A percentile compares a stretch with the other conserved stretches of the same genome.
Conservation (phyloP, 805 yeast species). For the Lipomyces kockii region DNA sequence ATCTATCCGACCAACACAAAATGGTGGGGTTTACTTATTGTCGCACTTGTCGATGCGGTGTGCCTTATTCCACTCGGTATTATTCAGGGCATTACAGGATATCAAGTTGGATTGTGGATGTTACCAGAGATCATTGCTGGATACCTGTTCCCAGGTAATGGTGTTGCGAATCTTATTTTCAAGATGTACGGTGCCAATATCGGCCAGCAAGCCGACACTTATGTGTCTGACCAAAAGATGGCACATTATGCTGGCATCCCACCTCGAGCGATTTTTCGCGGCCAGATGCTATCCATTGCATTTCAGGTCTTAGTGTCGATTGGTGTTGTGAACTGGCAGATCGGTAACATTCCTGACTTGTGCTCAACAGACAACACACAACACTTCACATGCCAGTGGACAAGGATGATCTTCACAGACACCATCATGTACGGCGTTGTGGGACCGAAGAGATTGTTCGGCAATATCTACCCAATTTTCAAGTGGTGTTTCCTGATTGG, state of each 20-base stretch:
- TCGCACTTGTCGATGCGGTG: conserved; percentile 49
- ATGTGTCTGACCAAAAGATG: conserved; percentile 60
- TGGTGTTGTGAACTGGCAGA: conserved; percentile 52
- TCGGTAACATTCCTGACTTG: conserved; percentile 47
- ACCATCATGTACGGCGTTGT: conserved; percentile 67
- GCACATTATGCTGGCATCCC: conserved; percentile 70
- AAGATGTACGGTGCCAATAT: conserved; percentile 55
- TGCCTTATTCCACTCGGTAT: conserved; percentile 67
- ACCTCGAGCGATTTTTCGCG: conserved; percentile 63
- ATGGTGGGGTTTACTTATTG: conserved; percentile 59
- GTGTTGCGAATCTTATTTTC: conserved; percentile 66
- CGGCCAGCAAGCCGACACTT: conserved; percentile 66
- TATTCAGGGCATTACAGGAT: conserved; percentile 55
- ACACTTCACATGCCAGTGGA: conserved; percentile 54
- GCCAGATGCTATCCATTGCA: conserved; percentile 53
- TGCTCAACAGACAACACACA: conserved; percentile 51
- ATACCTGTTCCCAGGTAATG: conserved; percentile 64
- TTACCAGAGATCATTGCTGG: conserved; percentile 70
- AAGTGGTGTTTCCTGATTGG: conserved; percentile 67
- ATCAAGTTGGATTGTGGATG: conserved; percentile 43
- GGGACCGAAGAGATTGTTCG: conserved; percentile 66
- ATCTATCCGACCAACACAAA: conserved; percentile 52
- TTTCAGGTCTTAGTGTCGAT: conserved; percentile 53
- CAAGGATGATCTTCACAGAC: conserved; percentile 56
- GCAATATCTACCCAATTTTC: conserved; percentile 57